Percentiles rank a stretch among this genome's conserved stretches.
These are phyloP conservation scores for Ajuga chamaepitys DNA, from an alignment of 257 asterid species.

Conservation along the genomic window DNA sequence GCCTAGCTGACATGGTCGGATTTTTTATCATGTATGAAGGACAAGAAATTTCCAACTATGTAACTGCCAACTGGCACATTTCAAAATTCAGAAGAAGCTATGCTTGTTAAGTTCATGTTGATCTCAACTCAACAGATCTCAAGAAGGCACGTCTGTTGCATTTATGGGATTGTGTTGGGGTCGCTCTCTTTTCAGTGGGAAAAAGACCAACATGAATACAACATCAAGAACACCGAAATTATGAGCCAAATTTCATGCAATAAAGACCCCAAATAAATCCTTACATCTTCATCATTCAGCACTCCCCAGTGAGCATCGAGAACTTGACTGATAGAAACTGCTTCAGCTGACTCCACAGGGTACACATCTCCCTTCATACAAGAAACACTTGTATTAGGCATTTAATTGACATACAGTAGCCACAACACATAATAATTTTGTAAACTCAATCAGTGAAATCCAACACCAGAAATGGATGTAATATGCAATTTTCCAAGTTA, in stretches of 20 bases:
- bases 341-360: conserved; percentile 70
- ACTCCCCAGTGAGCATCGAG: conserved; percentile 99
- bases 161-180: not conserved
- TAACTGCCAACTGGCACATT: conserved; percentile 4
- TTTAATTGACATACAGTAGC: not conserved
- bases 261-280: conserved; percentile 14
- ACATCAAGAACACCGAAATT: not conserved
- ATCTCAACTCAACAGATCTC: not conserved
- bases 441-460: not conserved
- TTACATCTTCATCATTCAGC: conserved; percentile 86
- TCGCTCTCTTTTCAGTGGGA: not conserved
- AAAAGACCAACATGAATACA: not conserved
- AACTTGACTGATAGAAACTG: conserved; percentile 51
- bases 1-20: too few relatives aligned
- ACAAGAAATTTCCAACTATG: not conserved
- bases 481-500: not conserved
- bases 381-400: conserved; percentile 21
- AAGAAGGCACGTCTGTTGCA: not conserved
- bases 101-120: conserved; percentile 1
- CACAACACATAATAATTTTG: not conserved
- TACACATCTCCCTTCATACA: conserved; percentile 88
- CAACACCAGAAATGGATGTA: not conserved
- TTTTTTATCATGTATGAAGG: not conserved
- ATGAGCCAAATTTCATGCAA: not conserved
- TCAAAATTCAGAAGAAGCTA: not conserved